Evolutionary conservation across 805 yeast species (phyloP).

Genomic region (Saturnispora dispora): DNA sequence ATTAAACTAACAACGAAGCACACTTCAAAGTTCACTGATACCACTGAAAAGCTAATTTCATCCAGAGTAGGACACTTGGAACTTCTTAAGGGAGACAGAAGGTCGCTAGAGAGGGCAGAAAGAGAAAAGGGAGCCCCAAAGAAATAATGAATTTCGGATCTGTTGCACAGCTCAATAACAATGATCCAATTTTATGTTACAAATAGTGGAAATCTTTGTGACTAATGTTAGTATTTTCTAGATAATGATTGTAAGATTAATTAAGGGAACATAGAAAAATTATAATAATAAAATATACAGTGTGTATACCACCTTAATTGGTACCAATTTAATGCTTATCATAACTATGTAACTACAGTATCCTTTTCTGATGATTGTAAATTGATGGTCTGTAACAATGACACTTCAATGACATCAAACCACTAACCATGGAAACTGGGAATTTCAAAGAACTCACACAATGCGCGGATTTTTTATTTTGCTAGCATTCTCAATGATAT

Average conservation of each 20-base stretch:
- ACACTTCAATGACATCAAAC: neutral
- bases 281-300: neutral
- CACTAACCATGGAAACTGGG: neutral
- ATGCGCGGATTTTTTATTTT: neutral
- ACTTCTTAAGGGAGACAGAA: conserved; percentile 80
- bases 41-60: conserved; percentile 78
- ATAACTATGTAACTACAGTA: too few relatives aligned
- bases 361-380: too few relatives aligned
- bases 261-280: neutral
- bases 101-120: conserved; percentile 59
- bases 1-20: conserved; percentile 51
- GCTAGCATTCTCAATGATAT: neutral
- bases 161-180: neutral
- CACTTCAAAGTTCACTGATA: conserved; percentile 13
- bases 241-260: neutral
- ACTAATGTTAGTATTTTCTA: neutral
- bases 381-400: neutral
- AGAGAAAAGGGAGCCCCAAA: conserved; percentile 4
- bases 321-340: neutral
- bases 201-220: neutral
- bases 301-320: neutral
- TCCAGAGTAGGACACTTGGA: conserved; percentile 93
- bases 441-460: neutral
- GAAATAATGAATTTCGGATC: neutral
- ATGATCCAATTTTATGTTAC: neutral